Conservation (phyloP, 805 yeast genomes). For the Wickerhamiella parazyma region DNA sequence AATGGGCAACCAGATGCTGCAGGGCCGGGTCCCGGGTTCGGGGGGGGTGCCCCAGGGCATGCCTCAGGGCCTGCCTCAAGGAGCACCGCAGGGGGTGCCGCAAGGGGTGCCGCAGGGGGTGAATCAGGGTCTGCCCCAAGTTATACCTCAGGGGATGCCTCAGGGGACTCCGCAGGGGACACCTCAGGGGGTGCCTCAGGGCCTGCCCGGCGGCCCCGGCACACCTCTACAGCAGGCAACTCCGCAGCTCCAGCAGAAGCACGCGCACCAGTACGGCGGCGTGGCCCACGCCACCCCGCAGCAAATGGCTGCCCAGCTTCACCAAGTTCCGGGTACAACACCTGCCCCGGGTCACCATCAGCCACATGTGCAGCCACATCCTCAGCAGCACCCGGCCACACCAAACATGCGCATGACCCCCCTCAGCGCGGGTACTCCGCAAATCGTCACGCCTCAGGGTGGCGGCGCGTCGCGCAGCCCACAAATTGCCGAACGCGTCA, state of each 20-base stretch:
- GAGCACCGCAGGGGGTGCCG: not conserved
- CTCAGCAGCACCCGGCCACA: not conserved
- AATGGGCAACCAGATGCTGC: not conserved
- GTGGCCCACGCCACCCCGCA: conserved; percentile 7
- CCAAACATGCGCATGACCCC: not conserved
- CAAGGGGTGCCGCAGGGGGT: too few relatives aligned
- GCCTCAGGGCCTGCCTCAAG: not conserved
- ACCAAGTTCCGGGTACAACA: not conserved
- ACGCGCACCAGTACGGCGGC: not conserved
- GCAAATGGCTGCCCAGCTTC: conserved; percentile 5
- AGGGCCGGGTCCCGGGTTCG: not conserved
- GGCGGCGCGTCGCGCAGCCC: not conserved
- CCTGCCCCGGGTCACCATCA: not conserved
- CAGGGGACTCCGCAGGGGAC: not conserved
- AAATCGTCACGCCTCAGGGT: not conserved
- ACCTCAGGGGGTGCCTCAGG: too few relatives aligned
- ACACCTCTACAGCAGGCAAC: too few relatives aligned
- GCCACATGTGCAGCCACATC: not conserved
- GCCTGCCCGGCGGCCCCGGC: too few relatives aligned
- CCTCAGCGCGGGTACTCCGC: not conserved
- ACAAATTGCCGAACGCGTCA: conserved; percentile 4
- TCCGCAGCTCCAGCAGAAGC: not conserved
- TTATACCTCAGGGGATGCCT: not conserved
- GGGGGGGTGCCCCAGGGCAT: not conserved
- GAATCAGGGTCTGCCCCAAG: too few relatives aligned